Conservation (phyloP, 2,329 filamentous ascomycete species). For the Huntiella abstrusa region DNA sequence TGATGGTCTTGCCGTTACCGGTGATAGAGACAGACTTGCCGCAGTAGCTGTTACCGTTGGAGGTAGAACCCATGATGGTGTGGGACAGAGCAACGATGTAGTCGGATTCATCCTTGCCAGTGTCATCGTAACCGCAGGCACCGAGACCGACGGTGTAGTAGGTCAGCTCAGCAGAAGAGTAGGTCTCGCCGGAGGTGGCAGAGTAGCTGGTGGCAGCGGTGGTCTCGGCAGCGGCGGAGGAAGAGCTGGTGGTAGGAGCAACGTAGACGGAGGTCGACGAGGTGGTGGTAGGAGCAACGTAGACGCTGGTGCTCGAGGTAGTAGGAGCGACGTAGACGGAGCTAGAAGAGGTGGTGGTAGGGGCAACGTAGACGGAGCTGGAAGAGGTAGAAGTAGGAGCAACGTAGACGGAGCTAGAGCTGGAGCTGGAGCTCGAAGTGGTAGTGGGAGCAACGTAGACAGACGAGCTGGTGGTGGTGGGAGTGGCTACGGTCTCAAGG, state of each 20-base stretch:
- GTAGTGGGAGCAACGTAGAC: conserved; percentile 13
- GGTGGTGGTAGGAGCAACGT: conserved; percentile 1
- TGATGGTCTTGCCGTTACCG: conserved; percentile 36
- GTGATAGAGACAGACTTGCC: conserved; percentile 47
- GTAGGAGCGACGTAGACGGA: conserved; percentile 15
- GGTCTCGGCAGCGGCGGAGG: conserved; percentile 11
- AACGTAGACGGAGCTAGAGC: conserved; percentile 14
- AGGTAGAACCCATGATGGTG: conserved; percentile 40
- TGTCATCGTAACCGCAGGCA: conserved; percentile 46
- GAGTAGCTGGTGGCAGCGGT: conserved; percentile 7
- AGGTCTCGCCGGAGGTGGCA: conserved; percentile 17
- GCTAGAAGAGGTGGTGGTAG: conserved; percentile 13
- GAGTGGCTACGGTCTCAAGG: background rate
- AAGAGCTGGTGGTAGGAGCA: conserved; percentile 12
- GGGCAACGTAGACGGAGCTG: conserved; percentile 9
- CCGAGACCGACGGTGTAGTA: conserved; percentile 54
- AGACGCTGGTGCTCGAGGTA: conserved; percentile 11
- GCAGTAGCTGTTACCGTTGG: conserved; percentile 54
- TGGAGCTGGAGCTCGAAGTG: conserved; percentile 12
- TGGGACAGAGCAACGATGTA: conserved; percentile 52
- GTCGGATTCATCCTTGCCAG: conserved; percentile 32
- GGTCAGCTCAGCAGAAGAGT: conserved; percentile 46
- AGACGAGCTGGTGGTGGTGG: conserved; percentile 14
- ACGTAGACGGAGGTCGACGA: background rate
- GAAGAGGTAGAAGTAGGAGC: conserved; percentile 13